phyloP scores from a whole-genome alignment of 2,329 filamentous ascomycete species.

The Aspergillus tamarii region DNA sequence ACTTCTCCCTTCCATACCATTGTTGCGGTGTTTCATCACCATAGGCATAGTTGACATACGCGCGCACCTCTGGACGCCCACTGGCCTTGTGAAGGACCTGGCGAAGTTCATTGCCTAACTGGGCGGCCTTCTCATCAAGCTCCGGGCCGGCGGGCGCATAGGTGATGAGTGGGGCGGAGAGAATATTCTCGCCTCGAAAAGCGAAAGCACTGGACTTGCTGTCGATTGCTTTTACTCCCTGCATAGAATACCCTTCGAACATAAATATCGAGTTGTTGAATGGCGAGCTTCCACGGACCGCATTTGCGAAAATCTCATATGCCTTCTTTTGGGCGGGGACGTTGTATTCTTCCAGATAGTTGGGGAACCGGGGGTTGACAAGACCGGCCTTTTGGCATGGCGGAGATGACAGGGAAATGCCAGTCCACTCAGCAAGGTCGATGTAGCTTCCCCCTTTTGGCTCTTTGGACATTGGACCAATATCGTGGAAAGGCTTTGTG shows the following conservation, averaged over 20 bases:
- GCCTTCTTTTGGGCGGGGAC: constrained; percentile 38
- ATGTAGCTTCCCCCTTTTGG: constrained; percentile 47
- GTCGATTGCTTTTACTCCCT: constrained; percentile 47
- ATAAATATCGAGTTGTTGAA: constrained; percentile 54
- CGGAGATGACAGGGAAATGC: constrained; percentile 39
- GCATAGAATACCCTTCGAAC: constrained; percentile 58
- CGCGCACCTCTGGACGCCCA: constrained; percentile 24
- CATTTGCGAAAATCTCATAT: constrained; percentile 43
- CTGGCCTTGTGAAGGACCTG: constrained; percentile 29
- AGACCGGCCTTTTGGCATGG: constrained; percentile 49
- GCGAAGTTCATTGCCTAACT: constrained; percentile 35
- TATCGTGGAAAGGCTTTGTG: constrained; percentile 48
- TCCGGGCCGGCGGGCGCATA: constrained; percentile 29
- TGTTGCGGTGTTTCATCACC: constrained; percentile 30
- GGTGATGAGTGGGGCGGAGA: constrained; percentile 37
- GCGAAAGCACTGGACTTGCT: constrained; percentile 49
- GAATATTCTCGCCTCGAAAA: constrained; percentile 50
- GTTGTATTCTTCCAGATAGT: constrained; percentile 49
- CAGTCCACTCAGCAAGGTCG: constrained; percentile 51
- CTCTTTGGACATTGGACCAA: constrained; percentile 42
- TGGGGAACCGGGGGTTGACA: constrained; percentile 49
- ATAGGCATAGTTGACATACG: constrained; percentile 38
- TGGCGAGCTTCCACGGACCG: constrained; percentile 32
- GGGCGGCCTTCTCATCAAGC: constrained; percentile 27
- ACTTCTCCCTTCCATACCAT: constrained; percentile 36